Percentiles rank a stretch among this genome's conserved stretches.
These are phyloP conservation scores for Colletotrichum cordylinicola DNA, from an alignment of 2,329 filamentous ascomycete species.

Conservation along the genomic window DNA sequence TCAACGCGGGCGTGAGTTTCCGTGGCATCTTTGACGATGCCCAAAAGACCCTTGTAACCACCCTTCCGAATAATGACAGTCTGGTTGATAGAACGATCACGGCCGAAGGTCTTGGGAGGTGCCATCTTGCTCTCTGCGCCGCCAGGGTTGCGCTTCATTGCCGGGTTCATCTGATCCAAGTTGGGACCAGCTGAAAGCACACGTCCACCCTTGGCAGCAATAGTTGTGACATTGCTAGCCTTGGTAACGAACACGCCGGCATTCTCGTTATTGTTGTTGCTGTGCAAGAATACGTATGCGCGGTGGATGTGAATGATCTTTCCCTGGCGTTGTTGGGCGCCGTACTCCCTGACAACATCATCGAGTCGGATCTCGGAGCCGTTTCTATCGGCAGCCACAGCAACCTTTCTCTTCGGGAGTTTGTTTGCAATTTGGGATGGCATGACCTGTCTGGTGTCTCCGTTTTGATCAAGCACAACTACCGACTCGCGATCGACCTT, in stretches of 20 bases:
- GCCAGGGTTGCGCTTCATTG: constrained; percentile 73
- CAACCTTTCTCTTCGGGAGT: constrained; percentile 79
- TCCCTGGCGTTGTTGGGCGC: constrained; percentile 84
- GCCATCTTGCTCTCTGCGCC: constrained; percentile 60
- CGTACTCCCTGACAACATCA: constrained; percentile 90
- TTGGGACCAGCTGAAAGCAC: constrained; percentile 73
- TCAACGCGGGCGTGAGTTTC: constrained; percentile 88
- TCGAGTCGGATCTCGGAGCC: constrained; percentile 92
- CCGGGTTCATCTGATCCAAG: constrained; percentile 90
- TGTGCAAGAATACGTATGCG: constrained; percentile 90
- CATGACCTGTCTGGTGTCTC: constrained; percentile 80
- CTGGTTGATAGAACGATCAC: constrained; percentile 87
- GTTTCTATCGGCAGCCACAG: constrained; percentile 90
- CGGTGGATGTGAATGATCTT: constrained; percentile 94
- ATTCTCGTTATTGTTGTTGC: constrained; percentile 83
- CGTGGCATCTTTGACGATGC: constrained; percentile 94
- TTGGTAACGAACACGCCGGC: constrained; percentile 88
- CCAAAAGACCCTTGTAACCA: constrained; percentile 88
- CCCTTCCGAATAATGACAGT: constrained; percentile 89
- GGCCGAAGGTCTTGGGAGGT: constrained; percentile 76
- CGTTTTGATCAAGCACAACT: constrained; percentile 88
- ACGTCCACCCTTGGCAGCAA: constrained; percentile 92
- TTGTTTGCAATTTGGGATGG: constrained; percentile 93
- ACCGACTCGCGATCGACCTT: constrained; percentile 95
- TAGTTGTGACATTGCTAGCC: constrained; percentile 83